Conservation (phyloP, 768 basidiomycete species). For the Kwoniella dejecticola region DNA sequence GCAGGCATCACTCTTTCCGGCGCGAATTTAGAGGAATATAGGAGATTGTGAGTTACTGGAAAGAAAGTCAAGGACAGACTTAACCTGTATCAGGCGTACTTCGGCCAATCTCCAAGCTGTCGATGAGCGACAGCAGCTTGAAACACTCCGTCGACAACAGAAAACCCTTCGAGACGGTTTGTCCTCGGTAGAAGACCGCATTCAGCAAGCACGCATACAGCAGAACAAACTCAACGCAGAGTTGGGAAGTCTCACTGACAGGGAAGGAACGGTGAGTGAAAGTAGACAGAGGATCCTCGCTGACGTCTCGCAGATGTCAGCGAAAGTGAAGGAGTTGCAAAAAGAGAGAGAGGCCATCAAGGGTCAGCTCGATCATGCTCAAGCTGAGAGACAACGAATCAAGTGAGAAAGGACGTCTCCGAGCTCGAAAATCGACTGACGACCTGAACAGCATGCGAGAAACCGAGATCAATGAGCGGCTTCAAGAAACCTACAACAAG, state of each 20-base stretch:
- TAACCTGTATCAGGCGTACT: slow-evolving; percentile 65
- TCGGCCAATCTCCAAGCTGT: slow-evolving; percentile 76
- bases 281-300: slow-evolving; percentile 3
- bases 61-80: slow-evolving; percentile 6
- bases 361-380: slow-evolving; percentile 79
- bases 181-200: slow-evolving; percentile 68
- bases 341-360: slow-evolving; percentile 67
- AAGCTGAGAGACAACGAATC: slow-evolving; percentile 78
- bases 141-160: slow-evolving; percentile 77
- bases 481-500: slow-evolving; percentile 76
- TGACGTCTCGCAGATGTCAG: slow-evolving; percentile 58
- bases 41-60: slow-evolving; percentile 63
- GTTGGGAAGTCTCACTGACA: slow-evolving; percentile 38
- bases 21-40: slow-evolving; percentile 85
- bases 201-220: slow-evolving; percentile 67
- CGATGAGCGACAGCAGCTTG: slow-evolving; percentile 81
- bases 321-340: slow-evolving; percentile 63
- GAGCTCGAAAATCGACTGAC: neutral
- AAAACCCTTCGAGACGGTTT: slow-evolving; percentile 71
- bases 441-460: slow-evolving; percentile 71
- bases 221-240: slow-evolving; percentile 58
- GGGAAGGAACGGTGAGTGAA: slow-evolving; percentile 33
- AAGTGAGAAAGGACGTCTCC: slow-evolving; percentile 60
- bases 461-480: slow-evolving; percentile 87
- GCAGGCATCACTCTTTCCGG: slow-evolving; percentile 76